phyloP scores from a whole-genome alignment of 495 filamentous ascomycete genomes.

The Cladorrhinum samala region DNA sequence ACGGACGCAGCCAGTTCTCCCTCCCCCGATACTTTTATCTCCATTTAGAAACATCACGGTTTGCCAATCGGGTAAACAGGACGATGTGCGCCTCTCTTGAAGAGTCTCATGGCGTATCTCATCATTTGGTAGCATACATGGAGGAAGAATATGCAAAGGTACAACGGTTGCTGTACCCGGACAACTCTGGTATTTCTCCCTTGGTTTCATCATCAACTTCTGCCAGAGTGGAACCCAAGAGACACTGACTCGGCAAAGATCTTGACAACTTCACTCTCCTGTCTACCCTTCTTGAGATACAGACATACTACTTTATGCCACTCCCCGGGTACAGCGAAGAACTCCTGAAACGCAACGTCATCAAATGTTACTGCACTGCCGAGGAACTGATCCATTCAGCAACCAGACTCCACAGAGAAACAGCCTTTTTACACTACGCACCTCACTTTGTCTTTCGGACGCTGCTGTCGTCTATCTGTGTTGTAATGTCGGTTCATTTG shows the following conservation, averaged over 20 bases:
- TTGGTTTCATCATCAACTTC: background rate
- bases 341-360: slow-evolving; percentile 34
- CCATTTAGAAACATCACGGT: slow-evolving; percentile 38
- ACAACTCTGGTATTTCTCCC: slow-evolving; percentile 30
- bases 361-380: slow-evolving; percentile 38
- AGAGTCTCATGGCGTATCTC: slow-evolving; percentile 33
- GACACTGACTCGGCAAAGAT: slow-evolving; percentile 19
- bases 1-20: slow-evolving; percentile 29
- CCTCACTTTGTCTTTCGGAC: slow-evolving; percentile 38
- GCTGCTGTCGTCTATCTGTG: slow-evolving; percentile 29
- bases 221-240: background rate
- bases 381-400: slow-evolving; percentile 27
- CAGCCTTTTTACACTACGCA: slow-evolving; percentile 32
- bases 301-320: slow-evolving; percentile 42
- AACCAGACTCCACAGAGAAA: slow-evolving; percentile 25
- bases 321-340: slow-evolving; percentile 27
- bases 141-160: slow-evolving; percentile 40
- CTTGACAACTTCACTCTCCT: slow-evolving; percentile 36
- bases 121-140: slow-evolving; percentile 34
- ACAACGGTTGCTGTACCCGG: slow-evolving; percentile 33
- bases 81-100: slow-evolving; percentile 37
- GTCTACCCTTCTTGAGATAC: slow-evolving; percentile 38
- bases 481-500: slow-evolving; percentile 35
- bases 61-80: slow-evolving; percentile 33
- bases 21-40: slow-evolving; percentile 35